These are phyloP conservation scores for Fraxinus baroniana DNA, from an alignment of 305 asterid species.

Conservation along the genomic window DNA sequence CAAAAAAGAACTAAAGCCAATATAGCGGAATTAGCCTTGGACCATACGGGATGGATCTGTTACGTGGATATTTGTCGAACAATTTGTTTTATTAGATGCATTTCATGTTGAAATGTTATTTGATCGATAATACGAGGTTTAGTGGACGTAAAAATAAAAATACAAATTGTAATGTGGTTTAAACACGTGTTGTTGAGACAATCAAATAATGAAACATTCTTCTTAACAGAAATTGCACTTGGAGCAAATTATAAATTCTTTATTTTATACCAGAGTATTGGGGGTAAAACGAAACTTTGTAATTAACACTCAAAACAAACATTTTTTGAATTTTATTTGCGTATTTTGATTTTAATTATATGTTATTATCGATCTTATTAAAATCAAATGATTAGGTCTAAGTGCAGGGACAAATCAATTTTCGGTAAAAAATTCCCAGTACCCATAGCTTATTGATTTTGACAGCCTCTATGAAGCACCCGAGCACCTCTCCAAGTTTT, in stretches of 20 bases:
- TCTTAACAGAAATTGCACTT: not conserved
- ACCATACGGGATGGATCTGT: not conserved
- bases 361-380: too few species aligned
- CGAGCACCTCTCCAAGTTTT: constrained; percentile 86
- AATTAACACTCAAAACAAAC: not conserved
- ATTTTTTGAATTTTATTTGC: too few species aligned
- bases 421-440: too few species aligned
- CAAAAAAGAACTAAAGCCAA: not conserved
- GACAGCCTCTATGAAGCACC: constrained; percentile 94
- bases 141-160: too few species aligned
- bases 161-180: not conserved
- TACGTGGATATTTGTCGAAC: not conserved
- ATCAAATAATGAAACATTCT: not conserved
- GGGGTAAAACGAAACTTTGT: not conserved
- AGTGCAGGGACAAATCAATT: too few species aligned
- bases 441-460: constrained; percentile 75
- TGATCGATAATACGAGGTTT: not conserved
- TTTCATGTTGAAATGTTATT: not conserved
- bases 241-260: not conserved
- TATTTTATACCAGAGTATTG: not conserved
- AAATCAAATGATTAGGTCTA: too few species aligned
- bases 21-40: not conserved
- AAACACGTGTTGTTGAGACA: not conserved
- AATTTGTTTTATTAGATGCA: not conserved
- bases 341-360: too few species aligned